These are phyloP conservation scores for Starmerella ratchasimensis DNA, from an alignment of 805 yeast species.

Conservation along the genomic window DNA sequence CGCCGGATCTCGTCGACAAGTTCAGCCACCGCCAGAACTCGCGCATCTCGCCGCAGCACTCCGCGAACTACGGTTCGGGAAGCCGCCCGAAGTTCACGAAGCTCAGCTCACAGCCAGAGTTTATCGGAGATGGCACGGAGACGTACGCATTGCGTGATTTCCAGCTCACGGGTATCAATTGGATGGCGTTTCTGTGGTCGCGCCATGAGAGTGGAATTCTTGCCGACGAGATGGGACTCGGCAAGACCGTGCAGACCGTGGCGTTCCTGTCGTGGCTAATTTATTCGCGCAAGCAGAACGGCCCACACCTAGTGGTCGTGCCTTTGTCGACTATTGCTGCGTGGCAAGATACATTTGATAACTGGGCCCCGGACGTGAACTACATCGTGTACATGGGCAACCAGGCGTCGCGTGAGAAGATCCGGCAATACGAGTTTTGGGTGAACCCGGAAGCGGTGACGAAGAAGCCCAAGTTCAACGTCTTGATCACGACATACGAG, in stretches of 20 bases:
- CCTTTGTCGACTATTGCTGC: conserved; percentile 95
- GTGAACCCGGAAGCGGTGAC: conserved; percentile 37
- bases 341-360: conserved; percentile 97
- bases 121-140: conserved; percentile 50
- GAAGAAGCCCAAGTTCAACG: conserved; percentile 73
- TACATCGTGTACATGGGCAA: conserved; percentile 90
- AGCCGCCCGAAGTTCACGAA: conserved; percentile 83
- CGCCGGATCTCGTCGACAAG: conserved; percentile 71
- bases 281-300: conserved; percentile 90
- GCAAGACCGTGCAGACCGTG: conserved; percentile 95
- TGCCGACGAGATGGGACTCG: conserved; percentile 98
- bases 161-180: conserved; percentile 93
- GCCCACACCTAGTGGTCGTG: conserved; percentile 93
- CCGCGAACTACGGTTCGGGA: conserved; percentile 55
- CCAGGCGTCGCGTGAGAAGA: conserved; percentile 64
- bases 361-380: conserved; percentile 94
- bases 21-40: conserved; percentile 72
- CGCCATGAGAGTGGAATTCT: conserved; percentile 92
- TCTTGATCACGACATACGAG: conserved; percentile 90
- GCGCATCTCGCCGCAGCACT: conserved; percentile 67
- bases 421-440: conserved; percentile 77
- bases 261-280: conserved; percentile 88
- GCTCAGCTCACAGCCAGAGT: conserved; percentile 70
- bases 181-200: conserved; percentile 99
- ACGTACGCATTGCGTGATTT: conserved; percentile 71